A percentile compares a stretch with the other conserved stretches of the same genome.
phyloP scores from a whole-genome alignment of 2,329 filamentous ascomycete species.

The Aschersonia sp. region DNA sequence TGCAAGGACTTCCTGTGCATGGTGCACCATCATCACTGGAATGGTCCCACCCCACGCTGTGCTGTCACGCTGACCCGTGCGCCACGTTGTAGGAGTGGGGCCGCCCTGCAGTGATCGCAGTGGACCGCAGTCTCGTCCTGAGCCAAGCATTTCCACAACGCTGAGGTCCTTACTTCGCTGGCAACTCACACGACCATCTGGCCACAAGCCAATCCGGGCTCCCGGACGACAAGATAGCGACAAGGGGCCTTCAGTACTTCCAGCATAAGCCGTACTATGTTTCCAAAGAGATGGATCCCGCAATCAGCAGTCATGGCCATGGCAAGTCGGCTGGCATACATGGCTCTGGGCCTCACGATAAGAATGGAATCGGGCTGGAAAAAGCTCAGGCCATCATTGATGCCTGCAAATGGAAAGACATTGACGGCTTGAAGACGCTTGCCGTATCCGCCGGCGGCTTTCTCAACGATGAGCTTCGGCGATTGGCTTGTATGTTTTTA shows the following conservation, averaged over 20 bases:
- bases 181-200: no score
- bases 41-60: no score
- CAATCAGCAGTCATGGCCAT: not conserved
- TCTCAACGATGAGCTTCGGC: slow-evolving; percentile 52
- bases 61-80: no score
- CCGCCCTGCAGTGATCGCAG: no score
- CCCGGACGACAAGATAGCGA: not conserved
- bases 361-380: not conserved
- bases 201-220: no score
- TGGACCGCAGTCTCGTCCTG: no score
- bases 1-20: no score
- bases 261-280: no score
- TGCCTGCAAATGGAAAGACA: slow-evolving; percentile 45
- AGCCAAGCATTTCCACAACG: no score
- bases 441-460: slow-evolving; percentile 54
- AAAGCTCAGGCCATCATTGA: slow-evolving; percentile 19
- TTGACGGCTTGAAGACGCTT: slow-evolving; percentile 38
- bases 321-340: slow-evolving; percentile 3
- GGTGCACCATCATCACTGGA: no score
- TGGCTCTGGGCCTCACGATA: slow-evolving; percentile 2
- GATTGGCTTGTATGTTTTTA: slow-evolving; percentile 56
- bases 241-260: not conserved
- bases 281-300: not conserved
- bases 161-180: no score
- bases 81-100: no score